A percentile compares a stretch with the other conserved stretches of the same genome.
These are phyloP conservation scores for Ustilago tritici DNA, from an alignment of 1,284 basidiomycete genomes.

Conservation along the genomic window DNA sequence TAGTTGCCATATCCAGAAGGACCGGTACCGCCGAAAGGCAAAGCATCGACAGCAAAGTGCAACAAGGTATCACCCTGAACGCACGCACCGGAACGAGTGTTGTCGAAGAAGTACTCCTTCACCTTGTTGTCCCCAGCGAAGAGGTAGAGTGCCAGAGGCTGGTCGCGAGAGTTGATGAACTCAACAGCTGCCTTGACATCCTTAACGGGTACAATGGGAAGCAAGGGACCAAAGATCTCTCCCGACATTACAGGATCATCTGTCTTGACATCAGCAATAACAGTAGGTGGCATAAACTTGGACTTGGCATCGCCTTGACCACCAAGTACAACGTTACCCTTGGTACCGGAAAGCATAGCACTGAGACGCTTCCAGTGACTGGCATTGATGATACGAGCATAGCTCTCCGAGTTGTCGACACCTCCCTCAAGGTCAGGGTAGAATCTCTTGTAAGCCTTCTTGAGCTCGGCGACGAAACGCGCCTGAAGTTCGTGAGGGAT, in stretches of 20 bases:
- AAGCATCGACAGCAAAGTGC: slow-evolving; percentile 73
- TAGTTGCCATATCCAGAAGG: slow-evolving; percentile 72
- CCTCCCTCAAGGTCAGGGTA: slow-evolving; percentile 71
- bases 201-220: slow-evolving; percentile 82
- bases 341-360: slow-evolving; percentile 76
- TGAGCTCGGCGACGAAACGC: slow-evolving; percentile 76
- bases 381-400: slow-evolving; percentile 73
- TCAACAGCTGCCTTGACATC: slow-evolving; percentile 60
- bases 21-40: slow-evolving; percentile 74
- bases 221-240: slow-evolving; percentile 82
- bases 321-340: slow-evolving; percentile 80
- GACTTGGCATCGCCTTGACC: slow-evolving; percentile 76
- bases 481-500: slow-evolving; percentile 77
- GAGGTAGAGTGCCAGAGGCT: slow-evolving; percentile 82
- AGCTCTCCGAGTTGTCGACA: slow-evolving; percentile 72
- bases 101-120: slow-evolving; percentile 74
- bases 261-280: slow-evolving; percentile 76
- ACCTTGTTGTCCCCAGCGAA: slow-evolving; percentile 77
- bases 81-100: slow-evolving; percentile 59
- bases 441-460: slow-evolving; percentile 72
- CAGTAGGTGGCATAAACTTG: slow-evolving; percentile 77
- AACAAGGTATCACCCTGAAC: slow-evolving; percentile 55
- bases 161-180: slow-evolving; percentile 73
- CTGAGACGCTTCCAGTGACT: slow-evolving; percentile 77
- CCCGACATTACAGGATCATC: slow-evolving; percentile 76